A percentile compares a stretch with the other conserved stretches of the same genome.
Evolutionary conservation across 768 basidiomycete genomes (phyloP).

Genomic region (Termitomyces sp.): DNA sequence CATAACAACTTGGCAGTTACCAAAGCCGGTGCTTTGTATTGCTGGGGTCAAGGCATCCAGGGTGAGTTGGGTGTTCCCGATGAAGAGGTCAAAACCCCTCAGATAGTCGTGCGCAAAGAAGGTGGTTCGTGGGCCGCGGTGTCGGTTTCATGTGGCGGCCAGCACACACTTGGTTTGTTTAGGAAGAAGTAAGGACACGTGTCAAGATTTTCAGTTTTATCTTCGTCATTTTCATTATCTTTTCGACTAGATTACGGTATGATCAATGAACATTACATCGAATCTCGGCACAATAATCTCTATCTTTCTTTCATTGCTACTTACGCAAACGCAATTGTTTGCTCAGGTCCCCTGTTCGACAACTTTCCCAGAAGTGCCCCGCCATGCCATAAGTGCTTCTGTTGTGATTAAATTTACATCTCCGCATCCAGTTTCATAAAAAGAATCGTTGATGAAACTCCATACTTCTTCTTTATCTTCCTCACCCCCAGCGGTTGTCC

Average conservation of each 20-base stretch:
- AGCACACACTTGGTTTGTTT: constrained; percentile 70
- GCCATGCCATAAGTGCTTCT: too few species aligned
- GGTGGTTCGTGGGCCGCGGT: constrained; percentile 66
- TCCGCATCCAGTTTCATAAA: not conserved
- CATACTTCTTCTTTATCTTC: not conserved
- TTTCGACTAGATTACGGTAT: not conserved
- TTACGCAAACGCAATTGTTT: not conserved
- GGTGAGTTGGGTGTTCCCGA: constrained; percentile 68
- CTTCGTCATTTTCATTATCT: not conserved
- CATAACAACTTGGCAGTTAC: constrained; percentile 74
- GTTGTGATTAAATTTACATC: not conserved
- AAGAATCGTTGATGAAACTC: not conserved
- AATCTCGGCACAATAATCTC: not conserved
- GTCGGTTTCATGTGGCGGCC: constrained; percentile 69
- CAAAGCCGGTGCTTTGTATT: constrained; percentile 58
- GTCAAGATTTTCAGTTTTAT: not conserved
- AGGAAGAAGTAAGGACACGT: constrained; percentile 43
- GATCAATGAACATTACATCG: not conserved
- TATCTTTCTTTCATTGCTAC: not conserved
- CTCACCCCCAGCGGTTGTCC: not conserved
- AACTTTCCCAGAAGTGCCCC: not conserved
- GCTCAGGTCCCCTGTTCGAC: not conserved
- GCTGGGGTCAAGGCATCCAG: constrained; percentile 77
- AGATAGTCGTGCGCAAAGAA: constrained; percentile 62
- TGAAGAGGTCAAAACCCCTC: constrained; percentile 56